Evolutionary conservation across 2,329 filamentous ascomycete species (phyloP).

Genomic region (Fragosphaeria purpurea): DNA sequence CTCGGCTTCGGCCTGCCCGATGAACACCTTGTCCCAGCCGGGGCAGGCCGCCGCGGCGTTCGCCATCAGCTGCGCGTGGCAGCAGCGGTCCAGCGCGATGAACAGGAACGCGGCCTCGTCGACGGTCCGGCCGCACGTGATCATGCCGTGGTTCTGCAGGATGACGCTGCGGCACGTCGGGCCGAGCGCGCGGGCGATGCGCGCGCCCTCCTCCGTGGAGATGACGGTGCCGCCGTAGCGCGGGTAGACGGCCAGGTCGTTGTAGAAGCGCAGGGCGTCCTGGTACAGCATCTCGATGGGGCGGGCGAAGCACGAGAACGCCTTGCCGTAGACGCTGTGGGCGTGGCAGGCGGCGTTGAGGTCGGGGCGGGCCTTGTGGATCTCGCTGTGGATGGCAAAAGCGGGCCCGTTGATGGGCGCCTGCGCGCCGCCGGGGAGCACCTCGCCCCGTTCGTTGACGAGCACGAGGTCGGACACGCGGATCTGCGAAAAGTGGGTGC

Average conservation of each 20-base stretch:
- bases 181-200: constrained; percentile 54
- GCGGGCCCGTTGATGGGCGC: constrained; percentile 56
- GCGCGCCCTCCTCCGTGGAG: constrained; percentile 52
- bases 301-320: constrained; percentile 54
- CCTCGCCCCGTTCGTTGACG: constrained; percentile 47
- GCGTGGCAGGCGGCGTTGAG: constrained; percentile 59
- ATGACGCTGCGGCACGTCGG: constrained; percentile 50
- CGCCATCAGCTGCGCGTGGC: constrained; percentile 50
- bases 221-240: constrained; percentile 41
- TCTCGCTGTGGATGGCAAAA: constrained; percentile 58
- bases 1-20: constrained; percentile 25
- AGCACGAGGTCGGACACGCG: constrained; percentile 62
- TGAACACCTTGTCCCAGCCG: constrained; percentile 14
- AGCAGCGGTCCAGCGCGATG: constrained; percentile 56
- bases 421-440: constrained; percentile 27
- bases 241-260: constrained; percentile 57
- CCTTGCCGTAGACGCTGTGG: constrained; percentile 54
- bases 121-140: constrained; percentile 60
- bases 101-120: constrained; percentile 66
- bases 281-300: constrained; percentile 60
- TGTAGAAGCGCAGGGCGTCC: constrained; percentile 54
- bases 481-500: constrained; percentile 55
- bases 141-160: constrained; percentile 60
- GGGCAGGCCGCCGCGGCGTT: constrained; percentile 3
- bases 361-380: constrained; percentile 55